Conservation (phyloP, 148 eudicot genomes). For the Vaccinium macrocarpon region DNA sequence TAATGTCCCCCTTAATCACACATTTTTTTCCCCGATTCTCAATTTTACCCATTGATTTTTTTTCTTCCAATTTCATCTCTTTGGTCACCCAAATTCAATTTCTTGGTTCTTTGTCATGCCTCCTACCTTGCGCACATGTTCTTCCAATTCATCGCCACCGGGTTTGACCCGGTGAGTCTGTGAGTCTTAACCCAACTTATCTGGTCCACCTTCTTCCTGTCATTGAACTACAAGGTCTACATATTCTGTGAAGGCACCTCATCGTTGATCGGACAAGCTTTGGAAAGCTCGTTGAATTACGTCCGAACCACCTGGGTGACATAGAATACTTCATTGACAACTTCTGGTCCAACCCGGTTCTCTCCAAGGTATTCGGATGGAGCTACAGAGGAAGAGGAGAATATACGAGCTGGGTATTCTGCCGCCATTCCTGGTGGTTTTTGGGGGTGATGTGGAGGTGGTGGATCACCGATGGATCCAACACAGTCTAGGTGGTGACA, state of each 20-base stretch:
- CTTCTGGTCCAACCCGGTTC: constrained; percentile 3
- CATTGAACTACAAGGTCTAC: neutral
- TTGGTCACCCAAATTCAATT: no score
- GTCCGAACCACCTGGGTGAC: constrained; percentile 10
- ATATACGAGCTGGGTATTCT: neutral
- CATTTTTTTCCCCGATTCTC: no score
- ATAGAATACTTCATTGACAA: constrained; percentile 10
- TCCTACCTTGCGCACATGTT: neutral
- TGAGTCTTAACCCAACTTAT: neutral
- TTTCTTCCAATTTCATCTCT: no score
- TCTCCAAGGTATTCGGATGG: neutral
- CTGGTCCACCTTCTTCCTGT: constrained; percentile 9
- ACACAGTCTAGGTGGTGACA: neutral
- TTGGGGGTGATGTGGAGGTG: neutral
- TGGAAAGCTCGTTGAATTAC: constrained; percentile 10
- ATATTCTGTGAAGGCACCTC: neutral
- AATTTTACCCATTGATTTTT: no score
- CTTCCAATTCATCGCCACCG: constrained; percentile 9
- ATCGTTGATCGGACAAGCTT: constrained; percentile 4
- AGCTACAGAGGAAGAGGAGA: neutral
- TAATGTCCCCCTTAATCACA: no score
- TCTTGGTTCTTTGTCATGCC: constrained; percentile 6
- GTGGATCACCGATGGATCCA: neutral
- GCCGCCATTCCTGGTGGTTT: neutral
- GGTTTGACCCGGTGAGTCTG: constrained; percentile 4